Conservation (phyloP, 2,329 filamentous ascomycete genomes). For the Paradendryphiella salina region DNA sequence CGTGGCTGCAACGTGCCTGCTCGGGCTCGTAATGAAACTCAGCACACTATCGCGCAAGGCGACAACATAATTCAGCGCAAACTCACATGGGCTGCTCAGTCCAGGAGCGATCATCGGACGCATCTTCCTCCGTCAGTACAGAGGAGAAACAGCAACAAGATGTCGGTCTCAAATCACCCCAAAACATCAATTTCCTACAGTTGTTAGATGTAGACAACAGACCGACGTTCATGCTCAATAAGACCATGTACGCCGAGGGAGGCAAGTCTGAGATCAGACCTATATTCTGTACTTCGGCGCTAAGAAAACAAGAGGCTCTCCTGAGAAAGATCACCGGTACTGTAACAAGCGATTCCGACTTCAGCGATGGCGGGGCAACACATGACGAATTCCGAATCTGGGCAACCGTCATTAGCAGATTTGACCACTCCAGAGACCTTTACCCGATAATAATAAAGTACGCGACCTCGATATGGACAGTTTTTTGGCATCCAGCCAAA, state of each 20-base stretch:
- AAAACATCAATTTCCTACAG: constrained; percentile 32
- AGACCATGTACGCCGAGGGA: constrained; percentile 31
- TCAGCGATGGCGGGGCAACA: constrained; percentile 10
- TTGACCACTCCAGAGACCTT: constrained; percentile 53
- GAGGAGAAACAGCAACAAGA: constrained; percentile 10
- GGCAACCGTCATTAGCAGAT: constrained; percentile 49
- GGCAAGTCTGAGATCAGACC: constrained; percentile 24
- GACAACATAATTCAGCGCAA: neutral
- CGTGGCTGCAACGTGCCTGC: no score
- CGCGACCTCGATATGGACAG: constrained; percentile 36
- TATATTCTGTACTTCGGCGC: constrained; percentile 38
- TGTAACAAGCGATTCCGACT: neutral
- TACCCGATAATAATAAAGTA: constrained; percentile 50
- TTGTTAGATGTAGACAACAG: constrained; percentile 40
- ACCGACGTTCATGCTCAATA: constrained; percentile 40
- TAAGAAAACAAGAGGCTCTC: constrained; percentile 35
- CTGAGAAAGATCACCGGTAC: constrained; percentile 31
- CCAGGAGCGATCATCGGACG: neutral
- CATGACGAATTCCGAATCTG: constrained; percentile 49
- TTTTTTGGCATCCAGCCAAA: constrained; percentile 33
- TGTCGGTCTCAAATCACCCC: constrained; percentile 25
- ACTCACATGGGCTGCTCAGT: constrained; percentile 10
- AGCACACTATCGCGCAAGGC: neutral
- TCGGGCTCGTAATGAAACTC: constrained; percentile 1
- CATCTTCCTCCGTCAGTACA: neutral